Evolutionary conservation across 2,329 filamentous ascomycete genomes (phyloP).

Genomic region (Arthrobotrys sphaeroides): DNA sequence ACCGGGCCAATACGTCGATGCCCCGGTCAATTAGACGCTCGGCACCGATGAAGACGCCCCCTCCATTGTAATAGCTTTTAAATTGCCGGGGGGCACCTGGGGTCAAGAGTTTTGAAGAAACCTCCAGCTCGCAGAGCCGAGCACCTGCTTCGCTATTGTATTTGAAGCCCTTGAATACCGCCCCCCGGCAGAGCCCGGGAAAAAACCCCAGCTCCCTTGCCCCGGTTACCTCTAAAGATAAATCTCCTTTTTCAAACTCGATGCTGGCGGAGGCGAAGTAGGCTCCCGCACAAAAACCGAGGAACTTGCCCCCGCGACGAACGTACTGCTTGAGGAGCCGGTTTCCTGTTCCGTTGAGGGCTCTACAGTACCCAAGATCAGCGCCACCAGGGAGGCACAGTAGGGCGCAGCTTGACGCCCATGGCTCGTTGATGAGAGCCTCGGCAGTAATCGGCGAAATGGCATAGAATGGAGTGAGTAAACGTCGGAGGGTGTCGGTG

Average conservation of each 20-base stretch:
- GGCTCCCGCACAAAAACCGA: slow-evolving; percentile 92
- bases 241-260: slow-evolving; percentile 90
- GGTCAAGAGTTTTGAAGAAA: slow-evolving; percentile 64
- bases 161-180: slow-evolving; percentile 87
- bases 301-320: slow-evolving; percentile 81
- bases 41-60: slow-evolving; percentile 88
- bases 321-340: slow-evolving; percentile 84
- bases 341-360: slow-evolving; percentile 88
- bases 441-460: slow-evolving; percentile 84
- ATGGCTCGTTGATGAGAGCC: slow-evolving; percentile 87
- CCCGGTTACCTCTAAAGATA: slow-evolving; percentile 83
- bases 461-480: slow-evolving; percentile 90
- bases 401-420: slow-evolving; percentile 84
- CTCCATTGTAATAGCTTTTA: slow-evolving; percentile 92
- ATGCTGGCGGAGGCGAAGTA: slow-evolving; percentile 86
- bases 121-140: slow-evolving; percentile 73
- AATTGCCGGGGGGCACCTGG: slow-evolving; percentile 69
- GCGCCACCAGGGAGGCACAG: slow-evolving; percentile 92
- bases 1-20: slow-evolving; percentile 84
- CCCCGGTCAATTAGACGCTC: slow-evolving; percentile 70
- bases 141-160: slow-evolving; percentile 90
- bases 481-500: slow-evolving; percentile 82
- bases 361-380: slow-evolving; percentile 89
- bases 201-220: slow-evolving; percentile 87
- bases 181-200: slow-evolving; percentile 82